Conservation (phyloP, 345 rosid species). For the Lumnitzera littorea region DNA sequence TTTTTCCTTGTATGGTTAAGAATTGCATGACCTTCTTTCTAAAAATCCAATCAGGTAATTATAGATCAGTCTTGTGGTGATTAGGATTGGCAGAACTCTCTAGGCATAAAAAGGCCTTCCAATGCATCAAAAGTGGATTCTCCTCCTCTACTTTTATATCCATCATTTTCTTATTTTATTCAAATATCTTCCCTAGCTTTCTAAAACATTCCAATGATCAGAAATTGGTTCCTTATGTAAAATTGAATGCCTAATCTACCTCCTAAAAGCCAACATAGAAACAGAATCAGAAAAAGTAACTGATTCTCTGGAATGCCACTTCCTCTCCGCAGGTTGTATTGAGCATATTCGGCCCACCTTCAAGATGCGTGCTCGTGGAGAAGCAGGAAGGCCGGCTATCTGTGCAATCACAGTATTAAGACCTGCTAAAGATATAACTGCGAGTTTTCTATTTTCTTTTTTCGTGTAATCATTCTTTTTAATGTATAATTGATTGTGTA, state of each 20-base stretch:
- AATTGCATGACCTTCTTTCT: too few species aligned
- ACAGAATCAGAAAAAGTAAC: background rate
- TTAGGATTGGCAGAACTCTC: too few species aligned
- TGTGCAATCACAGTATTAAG: conserved; percentile 40
- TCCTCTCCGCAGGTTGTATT: conserved; percentile 59
- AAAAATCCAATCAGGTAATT: too few species aligned
- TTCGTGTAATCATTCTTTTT: conserved; percentile 1
- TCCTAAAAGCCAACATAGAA: too few species aligned
- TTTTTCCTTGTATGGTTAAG: too few species aligned
- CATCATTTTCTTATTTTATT: background rate
- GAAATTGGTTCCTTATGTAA: too few species aligned
- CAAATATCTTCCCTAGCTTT: background rate
- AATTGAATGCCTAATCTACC: too few species aligned
- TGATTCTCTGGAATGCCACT: background rate
- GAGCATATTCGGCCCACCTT: conserved; percentile 91
- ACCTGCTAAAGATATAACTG: background rate
- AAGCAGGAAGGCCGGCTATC: conserved; percentile 66
- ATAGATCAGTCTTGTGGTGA: too few species aligned
- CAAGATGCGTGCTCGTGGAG: conserved; percentile 53
- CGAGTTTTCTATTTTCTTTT: background rate
- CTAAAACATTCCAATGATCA: too few species aligned
- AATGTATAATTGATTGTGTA: conserved; percentile 8
- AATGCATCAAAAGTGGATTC: too few species aligned
- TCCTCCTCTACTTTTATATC: background rate
- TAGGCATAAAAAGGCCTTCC: too few species aligned